phyloP scores from a whole-genome alignment of 345 rosid genomes.

The Murraya koenigii region DNA sequence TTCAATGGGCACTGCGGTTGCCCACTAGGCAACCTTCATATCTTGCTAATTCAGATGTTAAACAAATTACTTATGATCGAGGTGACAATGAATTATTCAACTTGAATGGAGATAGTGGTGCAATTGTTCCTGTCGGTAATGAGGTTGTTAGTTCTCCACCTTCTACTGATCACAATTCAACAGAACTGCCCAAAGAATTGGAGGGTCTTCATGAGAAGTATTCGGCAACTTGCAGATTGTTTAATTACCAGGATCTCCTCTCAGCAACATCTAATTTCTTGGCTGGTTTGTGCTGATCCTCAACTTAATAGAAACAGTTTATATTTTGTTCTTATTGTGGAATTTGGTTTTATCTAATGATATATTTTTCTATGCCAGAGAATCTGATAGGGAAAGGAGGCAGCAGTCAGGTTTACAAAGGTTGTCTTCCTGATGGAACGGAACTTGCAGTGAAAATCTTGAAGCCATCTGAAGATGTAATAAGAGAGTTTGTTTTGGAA shows the following conservation, averaged over 20 bases:
- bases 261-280: constrained; percentile 69
- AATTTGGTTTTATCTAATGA: background rate
- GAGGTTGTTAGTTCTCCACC: constrained; percentile 26
- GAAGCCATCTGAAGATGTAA: constrained; percentile 63
- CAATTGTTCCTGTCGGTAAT: constrained; percentile 42
- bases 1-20: constrained; percentile 59
- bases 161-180: constrained; percentile 32
- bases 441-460: constrained; percentile 92
- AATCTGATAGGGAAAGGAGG: constrained; percentile 93
- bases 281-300: constrained; percentile 47
- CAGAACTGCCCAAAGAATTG: constrained; percentile 51
- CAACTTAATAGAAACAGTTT: constrained; percentile 3
- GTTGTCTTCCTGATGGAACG: constrained; percentile 70
- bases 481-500: constrained; percentile 74
- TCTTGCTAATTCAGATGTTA: constrained; percentile 35
- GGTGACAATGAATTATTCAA: constrained; percentile 24
- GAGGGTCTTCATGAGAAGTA: constrained; percentile 60
- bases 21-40: constrained; percentile 49
- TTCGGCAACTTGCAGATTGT: constrained; percentile 75
- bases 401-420: constrained; percentile 84
- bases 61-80: constrained; percentile 23
- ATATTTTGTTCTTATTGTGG: constrained; percentile 6
- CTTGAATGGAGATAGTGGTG: constrained; percentile 53
- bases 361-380: constrained; percentile 38
- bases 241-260: constrained; percentile 70